phyloP scores from a whole-genome alignment of 2,329 filamentous ascomycete species.

The Verticillium tricorpus region DNA sequence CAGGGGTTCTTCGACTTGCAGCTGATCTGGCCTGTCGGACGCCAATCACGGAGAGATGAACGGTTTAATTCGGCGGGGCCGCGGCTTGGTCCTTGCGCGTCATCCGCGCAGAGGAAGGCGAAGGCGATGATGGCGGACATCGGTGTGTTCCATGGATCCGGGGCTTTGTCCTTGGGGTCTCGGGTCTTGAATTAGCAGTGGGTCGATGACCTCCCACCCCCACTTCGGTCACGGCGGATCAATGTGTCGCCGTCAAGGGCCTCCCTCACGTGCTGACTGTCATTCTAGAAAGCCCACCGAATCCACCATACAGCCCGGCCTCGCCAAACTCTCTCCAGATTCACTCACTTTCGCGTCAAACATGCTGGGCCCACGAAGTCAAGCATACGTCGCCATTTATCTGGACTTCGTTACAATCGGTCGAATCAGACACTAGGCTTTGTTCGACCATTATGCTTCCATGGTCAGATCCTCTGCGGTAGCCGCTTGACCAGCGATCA shows the following conservation, averaged over 20 bases:
- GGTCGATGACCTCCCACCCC: neutral
- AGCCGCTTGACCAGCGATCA: too few relatives aligned
- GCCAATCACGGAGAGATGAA: neutral
- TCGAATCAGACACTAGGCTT: too few relatives aligned
- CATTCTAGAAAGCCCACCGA: neutral
- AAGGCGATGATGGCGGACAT: neutral
- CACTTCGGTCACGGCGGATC: neutral
- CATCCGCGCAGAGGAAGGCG: neutral
- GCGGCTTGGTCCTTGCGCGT: neutral
- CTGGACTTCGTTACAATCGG: too few relatives aligned
- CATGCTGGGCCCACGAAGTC: too few relatives aligned
- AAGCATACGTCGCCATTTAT: too few relatives aligned
- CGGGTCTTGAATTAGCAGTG: neutral
- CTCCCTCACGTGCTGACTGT: neutral
- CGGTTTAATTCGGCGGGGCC: neutral
- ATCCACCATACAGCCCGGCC: neutral
- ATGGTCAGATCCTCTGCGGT: too few relatives aligned
- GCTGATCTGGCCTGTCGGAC: neutral
- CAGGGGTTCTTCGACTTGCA: neutral
- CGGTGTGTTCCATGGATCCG: neutral
- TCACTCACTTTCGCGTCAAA: too few relatives aligned
- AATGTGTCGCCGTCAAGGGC: neutral
- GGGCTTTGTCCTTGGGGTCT: neutral
- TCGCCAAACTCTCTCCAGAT: too few relatives aligned
- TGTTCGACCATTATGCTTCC: too few relatives aligned